These are phyloP conservation scores for Eimeria maxima DNA, from an alignment of 169 alveolate genomes.

Conservation along the genomic window DNA sequence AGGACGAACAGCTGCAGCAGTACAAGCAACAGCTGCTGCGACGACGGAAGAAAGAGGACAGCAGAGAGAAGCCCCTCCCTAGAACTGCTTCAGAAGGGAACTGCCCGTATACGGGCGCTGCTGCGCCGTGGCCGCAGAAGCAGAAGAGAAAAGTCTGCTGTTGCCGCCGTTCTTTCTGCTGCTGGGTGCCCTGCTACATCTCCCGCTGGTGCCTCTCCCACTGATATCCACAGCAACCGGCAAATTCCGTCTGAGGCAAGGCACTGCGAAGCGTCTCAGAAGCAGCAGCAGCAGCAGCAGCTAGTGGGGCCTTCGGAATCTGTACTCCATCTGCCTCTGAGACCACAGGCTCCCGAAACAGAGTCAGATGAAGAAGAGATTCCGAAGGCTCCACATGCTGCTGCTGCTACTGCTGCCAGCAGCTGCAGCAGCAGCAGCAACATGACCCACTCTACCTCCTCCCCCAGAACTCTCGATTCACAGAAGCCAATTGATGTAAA, in stretches of 20 bases:
- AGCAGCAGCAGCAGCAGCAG: not conserved
- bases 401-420: conserved; percentile 28
- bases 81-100: conserved; percentile 34
- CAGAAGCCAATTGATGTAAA: not conserved
- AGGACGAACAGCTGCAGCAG: conserved; percentile 32
- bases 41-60: not conserved
- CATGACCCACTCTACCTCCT: not conserved
- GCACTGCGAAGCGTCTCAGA: not conserved
- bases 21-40: conserved; percentile 16
- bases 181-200: not conserved
- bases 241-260: not conserved
- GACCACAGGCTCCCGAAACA: not conserved
- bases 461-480: not conserved
- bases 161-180: conserved; percentile 25
- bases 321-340: too few species aligned
- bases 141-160: not conserved
- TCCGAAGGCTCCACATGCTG: not conserved
- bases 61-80: conserved; percentile 48
- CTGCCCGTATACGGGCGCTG: conserved; percentile 22
- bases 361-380: not conserved
- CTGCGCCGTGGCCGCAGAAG: conserved; percentile 69
- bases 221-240: conserved; percentile 16
- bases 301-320: too few species aligned
- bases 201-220: not conserved
- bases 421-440: conserved; percentile 26